These are phyloP conservation scores for Irpex sp. DNA, from an alignment of 1,284 basidiomycete species.

Conservation along the genomic window DNA sequence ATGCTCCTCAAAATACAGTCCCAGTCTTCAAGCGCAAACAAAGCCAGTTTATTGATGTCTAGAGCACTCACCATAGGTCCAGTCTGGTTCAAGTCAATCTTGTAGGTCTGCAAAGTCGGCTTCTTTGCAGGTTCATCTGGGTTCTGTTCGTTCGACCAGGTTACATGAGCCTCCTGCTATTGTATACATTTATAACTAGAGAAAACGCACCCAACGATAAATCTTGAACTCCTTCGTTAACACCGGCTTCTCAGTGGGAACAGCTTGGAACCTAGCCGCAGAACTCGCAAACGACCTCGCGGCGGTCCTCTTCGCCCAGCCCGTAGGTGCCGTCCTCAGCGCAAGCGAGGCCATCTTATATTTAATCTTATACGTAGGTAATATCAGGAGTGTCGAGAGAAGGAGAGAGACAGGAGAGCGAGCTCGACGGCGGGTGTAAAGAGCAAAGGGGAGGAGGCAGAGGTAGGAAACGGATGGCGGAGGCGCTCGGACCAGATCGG, in stretches of 20 bases:
- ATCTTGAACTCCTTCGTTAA: constrained; percentile 89
- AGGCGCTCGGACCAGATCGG: constrained; percentile 16
- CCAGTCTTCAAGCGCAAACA: neutral
- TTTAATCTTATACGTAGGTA: neutral
- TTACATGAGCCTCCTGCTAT: neutral
- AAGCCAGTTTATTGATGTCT: too few species aligned
- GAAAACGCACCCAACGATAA: constrained; percentile 80
- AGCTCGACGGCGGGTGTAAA: neutral
- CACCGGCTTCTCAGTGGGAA: constrained; percentile 37
- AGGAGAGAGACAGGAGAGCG: constrained; percentile 11
- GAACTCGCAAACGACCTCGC: constrained; percentile 34
- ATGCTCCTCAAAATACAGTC: neutral
- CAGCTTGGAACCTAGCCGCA: constrained; percentile 32
- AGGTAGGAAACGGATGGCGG: constrained; percentile 8
- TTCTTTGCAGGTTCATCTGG: constrained; percentile 94
- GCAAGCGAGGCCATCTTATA: constrained; percentile 16
- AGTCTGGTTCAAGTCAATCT: constrained; percentile 90
- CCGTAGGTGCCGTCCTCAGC: constrained; percentile 10
- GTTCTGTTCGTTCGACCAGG: constrained; percentile 52
- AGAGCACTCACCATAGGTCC: constrained; percentile 83
- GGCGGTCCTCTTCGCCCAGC: constrained; percentile 12
- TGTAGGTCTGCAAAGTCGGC: constrained; percentile 89
- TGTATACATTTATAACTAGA: neutral
- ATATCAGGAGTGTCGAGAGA: neutral
- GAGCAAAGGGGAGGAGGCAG: neutral